phyloP scores from a whole-genome alignment of 2,329 filamentous ascomycete genomes.

The Ophiognomonia clavigignenti-juglandacearum region DNA sequence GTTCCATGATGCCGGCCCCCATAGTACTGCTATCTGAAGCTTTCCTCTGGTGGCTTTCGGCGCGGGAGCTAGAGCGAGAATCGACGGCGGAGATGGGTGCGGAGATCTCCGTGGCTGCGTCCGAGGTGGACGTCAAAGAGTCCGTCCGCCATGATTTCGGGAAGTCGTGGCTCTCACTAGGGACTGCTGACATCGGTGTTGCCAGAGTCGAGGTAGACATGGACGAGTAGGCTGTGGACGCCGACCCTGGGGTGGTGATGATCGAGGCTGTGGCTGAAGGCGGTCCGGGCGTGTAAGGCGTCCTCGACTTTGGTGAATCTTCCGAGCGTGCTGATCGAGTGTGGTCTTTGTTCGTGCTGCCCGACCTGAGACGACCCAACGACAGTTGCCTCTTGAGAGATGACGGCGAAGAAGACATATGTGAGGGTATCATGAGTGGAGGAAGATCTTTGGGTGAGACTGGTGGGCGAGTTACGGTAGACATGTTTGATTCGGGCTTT shows the following conservation, averaged over 20 bases:
- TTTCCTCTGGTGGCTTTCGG: conserved; percentile 42
- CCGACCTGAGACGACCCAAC: conserved; percentile 40
- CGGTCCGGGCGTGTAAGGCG: conserved; percentile 40
- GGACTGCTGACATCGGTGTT: conserved; percentile 46
- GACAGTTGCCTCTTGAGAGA: conserved; percentile 35
- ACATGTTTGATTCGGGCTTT: neutral
- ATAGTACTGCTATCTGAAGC: conserved; percentile 55
- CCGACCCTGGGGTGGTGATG: conserved; percentile 40
- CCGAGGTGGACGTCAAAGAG: conserved; percentile 20
- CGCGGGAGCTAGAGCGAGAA: conserved; percentile 19
- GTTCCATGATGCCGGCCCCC: conserved; percentile 54
- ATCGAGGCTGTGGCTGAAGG: no score
- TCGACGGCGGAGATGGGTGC: conserved; percentile 28
- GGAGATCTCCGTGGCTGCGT: conserved; percentile 24
- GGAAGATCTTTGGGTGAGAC: conserved; percentile 50
- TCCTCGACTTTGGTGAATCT: conserved; percentile 41
- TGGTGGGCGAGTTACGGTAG: conserved; percentile 27
- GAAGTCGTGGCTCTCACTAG: conserved; percentile 35
- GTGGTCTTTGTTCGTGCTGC: conserved; percentile 37
- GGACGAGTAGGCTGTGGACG: conserved; percentile 27
- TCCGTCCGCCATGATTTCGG: conserved; percentile 40
- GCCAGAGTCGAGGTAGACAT: conserved; percentile 35
- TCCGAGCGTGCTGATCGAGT: conserved; percentile 38
- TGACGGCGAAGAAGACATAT: conserved; percentile 25
- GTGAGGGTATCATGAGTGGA: conserved; percentile 52